These are phyloP conservation scores for Fusarium sp. DNA, from an alignment of 2,329 filamentous ascomycete species.

Conservation along the genomic window DNA sequence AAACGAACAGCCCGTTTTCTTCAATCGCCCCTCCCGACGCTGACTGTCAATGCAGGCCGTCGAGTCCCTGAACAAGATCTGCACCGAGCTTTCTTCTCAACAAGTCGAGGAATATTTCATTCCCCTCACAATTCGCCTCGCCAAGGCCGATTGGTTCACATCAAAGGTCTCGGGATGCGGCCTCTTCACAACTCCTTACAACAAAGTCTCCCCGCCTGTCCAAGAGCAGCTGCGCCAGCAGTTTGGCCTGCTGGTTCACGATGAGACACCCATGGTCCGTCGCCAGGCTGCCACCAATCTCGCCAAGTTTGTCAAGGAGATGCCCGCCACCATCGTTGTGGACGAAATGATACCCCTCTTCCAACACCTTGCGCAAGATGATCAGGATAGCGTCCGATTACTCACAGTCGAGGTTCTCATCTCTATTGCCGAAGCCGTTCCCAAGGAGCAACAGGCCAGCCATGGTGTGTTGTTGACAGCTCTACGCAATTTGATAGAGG, in stretches of 20 bases:
- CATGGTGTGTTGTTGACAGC: constrained; percentile 93
- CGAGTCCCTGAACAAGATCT: constrained; percentile 99
- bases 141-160: constrained; percentile 99
- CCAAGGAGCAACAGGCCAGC: constrained; percentile 97
- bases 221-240: constrained; percentile 93
- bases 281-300: constrained; percentile 96
- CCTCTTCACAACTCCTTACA: constrained; percentile 92
- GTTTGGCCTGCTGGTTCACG: constrained; percentile 92
- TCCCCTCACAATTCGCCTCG: constrained; percentile 91
- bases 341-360: constrained; percentile 99
- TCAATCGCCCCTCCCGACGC: neutral
- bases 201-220: constrained; percentile 84
- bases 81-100: constrained; percentile 85
- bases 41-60: constrained; percentile 73
- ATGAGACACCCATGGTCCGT: constrained; percentile 99
- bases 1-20: constrained; percentile 38
- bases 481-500: constrained; percentile 91
- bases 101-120: constrained; percentile 99
- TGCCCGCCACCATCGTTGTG: constrained; percentile 89
- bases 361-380: constrained; percentile 94
- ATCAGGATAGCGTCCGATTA: constrained; percentile 96
- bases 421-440: constrained; percentile 94
- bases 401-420: constrained; percentile 97
- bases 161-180: constrained; percentile 98
- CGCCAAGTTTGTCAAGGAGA: constrained; percentile 97